A percentile compares a stretch with the other conserved stretches of the same genome.
Evolutionary conservation across 352 stramenopile species (phyloP).

Genomic region (Pythium dissimile): DNA sequence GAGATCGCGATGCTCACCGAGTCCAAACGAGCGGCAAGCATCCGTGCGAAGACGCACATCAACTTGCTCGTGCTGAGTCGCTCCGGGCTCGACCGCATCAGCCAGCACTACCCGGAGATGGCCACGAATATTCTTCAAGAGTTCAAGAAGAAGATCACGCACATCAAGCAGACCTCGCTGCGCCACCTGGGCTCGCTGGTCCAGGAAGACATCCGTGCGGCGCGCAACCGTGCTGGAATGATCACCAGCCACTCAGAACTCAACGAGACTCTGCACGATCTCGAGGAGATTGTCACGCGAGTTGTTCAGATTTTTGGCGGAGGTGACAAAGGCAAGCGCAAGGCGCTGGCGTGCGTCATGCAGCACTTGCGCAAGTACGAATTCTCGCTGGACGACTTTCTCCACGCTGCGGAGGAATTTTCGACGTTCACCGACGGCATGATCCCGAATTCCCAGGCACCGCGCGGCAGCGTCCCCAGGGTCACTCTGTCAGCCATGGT

Average conservation of each 20-base stretch:
- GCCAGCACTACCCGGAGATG: constrained; percentile 76
- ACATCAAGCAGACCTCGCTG: constrained; percentile 62
- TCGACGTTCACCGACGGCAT: constrained; percentile 18
- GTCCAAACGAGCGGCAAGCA: constrained; percentile 74
- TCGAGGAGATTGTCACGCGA: constrained; percentile 46
- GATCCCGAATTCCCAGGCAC: background rate
- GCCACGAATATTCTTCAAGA: constrained; percentile 68
- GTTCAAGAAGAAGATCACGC: constrained; percentile 77
- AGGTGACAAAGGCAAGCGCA: constrained; percentile 66
- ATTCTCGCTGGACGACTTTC: constrained; percentile 74
- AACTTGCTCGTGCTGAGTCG: constrained; percentile 77
- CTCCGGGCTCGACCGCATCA: constrained; percentile 66
- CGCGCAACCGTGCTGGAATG: constrained; percentile 20
- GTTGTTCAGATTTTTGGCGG: constrained; percentile 71
- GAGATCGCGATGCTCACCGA: constrained; percentile 81
- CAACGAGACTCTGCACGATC: constrained; percentile 42
- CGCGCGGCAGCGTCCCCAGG: constrained; percentile 10
- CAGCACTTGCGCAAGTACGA: constrained; percentile 81
- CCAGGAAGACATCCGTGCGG: constrained; percentile 36
- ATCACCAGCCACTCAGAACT: constrained; percentile 31
- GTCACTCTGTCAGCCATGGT: constrained; percentile 22
- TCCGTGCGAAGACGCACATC: constrained; percentile 77
- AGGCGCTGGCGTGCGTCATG: constrained; percentile 67
- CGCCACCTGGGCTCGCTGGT: constrained; percentile 31
- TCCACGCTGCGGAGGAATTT: constrained; percentile 57